Base-by-base conservation (phyloP, 1,284 basidiomycete species). In the Ustilago esculenta region DNA sequence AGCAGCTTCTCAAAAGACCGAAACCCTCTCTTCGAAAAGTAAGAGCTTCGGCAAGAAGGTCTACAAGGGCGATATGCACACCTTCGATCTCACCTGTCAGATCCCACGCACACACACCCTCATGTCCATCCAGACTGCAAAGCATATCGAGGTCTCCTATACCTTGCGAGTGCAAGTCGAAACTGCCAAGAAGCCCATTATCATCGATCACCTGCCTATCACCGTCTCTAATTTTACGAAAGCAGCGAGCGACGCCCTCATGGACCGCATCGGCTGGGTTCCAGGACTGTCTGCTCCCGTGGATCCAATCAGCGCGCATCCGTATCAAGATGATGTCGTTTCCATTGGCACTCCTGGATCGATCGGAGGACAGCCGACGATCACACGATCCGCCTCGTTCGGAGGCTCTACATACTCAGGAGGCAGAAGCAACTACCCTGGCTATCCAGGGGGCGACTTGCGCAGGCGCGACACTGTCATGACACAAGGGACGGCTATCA, bases 81-180 rank as follows among this genome's bases (percentile, higher is more conserved):
- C 73, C 48, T 79, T 69, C 40, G 79, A 80, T 43, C 65, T 81
- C 37, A 27, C 60, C 15, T 55, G 64, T 37, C 40, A 57, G 30
- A 70, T 81, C 17, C 79, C 80, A 7, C 75, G 76, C 42, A 60
- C 56, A n/a, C 75, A 76, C 45, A 64, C 58, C 33, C 69, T 81
- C 48, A 79, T 79, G 78, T 68, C 67, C 20, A 70, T 80, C 35
- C 54, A 67, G 39, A 80, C 80, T 5, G 80, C 78, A 20, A 80
- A 81, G 50, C 80, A 81, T 45, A 75, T 81, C 52, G 80, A 80
- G 37, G 72, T 81, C 20, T 61, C 73, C 9, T 79, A 80, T 42
- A 70, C 71, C n/a, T 40, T 81, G 23, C 70, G 78, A 11, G 71
- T 81, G n/a, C 67, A 66, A 25, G 64, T 77, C 21, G 75, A 81